Conservation (phyloP, 2,329 filamentous ascomycete species). For the Nemania serpens region DNA sequence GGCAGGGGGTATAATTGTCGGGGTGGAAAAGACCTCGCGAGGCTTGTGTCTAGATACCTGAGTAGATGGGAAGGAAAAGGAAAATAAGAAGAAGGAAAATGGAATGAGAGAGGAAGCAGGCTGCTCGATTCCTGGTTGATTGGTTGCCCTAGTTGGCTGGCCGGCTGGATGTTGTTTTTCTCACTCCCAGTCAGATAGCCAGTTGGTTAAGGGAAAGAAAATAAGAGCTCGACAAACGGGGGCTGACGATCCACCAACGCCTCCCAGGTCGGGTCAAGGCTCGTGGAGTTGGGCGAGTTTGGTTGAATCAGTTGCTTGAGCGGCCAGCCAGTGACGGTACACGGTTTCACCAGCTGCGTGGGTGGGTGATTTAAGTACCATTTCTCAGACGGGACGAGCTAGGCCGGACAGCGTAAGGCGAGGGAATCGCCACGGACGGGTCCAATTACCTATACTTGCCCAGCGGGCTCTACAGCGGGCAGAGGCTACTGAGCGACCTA, state of each 20-base stretch:
- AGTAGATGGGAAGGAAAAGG: background rate
- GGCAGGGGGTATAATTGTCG: background rate
- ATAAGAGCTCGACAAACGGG: slow-evolving; percentile 23
- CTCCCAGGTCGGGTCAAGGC: slow-evolving; percentile 27
- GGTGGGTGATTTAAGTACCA: background rate
- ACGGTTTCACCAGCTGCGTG: slow-evolving; percentile 4
- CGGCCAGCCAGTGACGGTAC: slow-evolving; percentile 16
- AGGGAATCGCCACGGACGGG: background rate
- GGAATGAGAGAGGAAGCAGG: slow-evolving; percentile 17
- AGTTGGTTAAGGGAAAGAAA: slow-evolving; percentile 26
- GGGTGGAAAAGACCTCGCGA: slow-evolving; percentile 10
- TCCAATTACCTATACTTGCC: too few species aligned
- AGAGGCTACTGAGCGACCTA: background rate
- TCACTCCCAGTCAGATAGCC: background rate
- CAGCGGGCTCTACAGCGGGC: background rate
- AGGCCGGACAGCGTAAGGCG: slow-evolving; percentile 16
- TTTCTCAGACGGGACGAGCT: background rate
- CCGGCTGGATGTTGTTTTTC: slow-evolving; percentile 19
- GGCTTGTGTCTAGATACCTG: slow-evolving; percentile 11
- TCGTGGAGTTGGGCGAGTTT: slow-evolving; percentile 13
- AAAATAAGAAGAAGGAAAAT: background rate
- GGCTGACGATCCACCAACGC: slow-evolving; percentile 29
- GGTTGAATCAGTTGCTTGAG: slow-evolving; percentile 3
- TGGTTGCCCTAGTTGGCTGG: slow-evolving; percentile 15
- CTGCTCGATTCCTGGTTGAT: slow-evolving; percentile 23